Conservation (phyloP, 257 asterid species). For the Solanum appendiculatum region DNA sequence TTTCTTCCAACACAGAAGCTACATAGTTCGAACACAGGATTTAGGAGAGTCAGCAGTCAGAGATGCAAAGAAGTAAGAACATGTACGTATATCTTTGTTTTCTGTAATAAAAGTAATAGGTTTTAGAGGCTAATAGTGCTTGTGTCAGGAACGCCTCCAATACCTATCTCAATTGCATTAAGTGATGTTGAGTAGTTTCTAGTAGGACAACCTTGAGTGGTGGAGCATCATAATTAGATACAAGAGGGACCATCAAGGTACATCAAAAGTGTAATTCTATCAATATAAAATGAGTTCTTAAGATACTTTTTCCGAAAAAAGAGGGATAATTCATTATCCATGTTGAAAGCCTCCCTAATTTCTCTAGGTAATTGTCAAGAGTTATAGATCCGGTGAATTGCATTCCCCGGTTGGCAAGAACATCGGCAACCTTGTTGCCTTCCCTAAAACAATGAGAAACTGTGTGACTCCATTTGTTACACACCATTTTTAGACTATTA, state of each 20-base stretch:
- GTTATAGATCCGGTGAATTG: neutral
- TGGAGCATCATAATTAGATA: neutral
- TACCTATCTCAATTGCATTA: neutral
- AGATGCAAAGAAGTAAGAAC: constrained; percentile 50
- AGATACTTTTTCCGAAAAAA: neutral
- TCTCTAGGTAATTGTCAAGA: neutral
- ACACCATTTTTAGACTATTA: too few species aligned
- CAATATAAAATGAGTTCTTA: neutral
- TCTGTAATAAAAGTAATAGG: too few species aligned
- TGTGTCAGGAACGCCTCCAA: neutral
- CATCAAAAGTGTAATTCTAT: neutral
- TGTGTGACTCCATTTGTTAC: neutral
- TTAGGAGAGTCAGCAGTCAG: constrained; percentile 68
- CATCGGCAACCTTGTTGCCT: neutral
- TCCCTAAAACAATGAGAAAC: neutral
- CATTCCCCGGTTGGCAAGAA: neutral
- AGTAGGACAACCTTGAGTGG: neutral
- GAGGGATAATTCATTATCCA: neutral
- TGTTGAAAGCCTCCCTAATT: neutral
- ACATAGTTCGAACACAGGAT: constrained; percentile 51
- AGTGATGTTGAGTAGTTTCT: neutral
- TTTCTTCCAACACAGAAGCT: constrained; percentile 67
- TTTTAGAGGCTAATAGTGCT: neutral
- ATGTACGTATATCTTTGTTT: constrained; percentile 36
- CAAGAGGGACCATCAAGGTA: neutral